Conservation (phyloP, 179 eudicot genomes). For the Carnegiea gigantea region DNA sequence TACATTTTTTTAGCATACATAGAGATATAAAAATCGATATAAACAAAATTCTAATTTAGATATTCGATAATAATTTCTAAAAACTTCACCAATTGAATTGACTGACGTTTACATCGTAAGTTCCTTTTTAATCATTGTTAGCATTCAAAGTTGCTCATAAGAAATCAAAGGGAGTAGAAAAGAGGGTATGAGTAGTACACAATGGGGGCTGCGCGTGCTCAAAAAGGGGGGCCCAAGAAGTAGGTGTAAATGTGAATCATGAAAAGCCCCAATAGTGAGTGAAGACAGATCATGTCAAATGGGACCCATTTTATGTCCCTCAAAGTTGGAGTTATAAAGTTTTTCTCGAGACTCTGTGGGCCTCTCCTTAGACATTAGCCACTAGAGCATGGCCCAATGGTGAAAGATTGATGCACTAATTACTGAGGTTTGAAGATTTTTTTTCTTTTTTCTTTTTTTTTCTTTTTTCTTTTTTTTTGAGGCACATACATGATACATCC, state of each 20-base stretch:
- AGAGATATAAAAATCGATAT: too few species aligned
- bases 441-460: too few species aligned
- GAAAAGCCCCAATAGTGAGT: neutral
- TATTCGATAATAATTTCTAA: too few species aligned
- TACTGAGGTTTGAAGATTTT: too few species aligned
- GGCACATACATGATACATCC: too few species aligned
- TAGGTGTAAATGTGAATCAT: neutral
- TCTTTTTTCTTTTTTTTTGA: too few species aligned
- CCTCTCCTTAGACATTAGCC: neutral
- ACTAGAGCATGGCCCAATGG: too few species aligned
- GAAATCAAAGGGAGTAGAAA: neutral
- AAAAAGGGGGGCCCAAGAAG: slow-evolving; percentile 1
- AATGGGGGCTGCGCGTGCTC: slow-evolving; percentile 19
- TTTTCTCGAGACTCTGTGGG: slow-evolving; percentile 14
- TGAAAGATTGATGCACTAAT: too few species aligned
- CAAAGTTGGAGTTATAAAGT: slow-evolving; percentile 20
- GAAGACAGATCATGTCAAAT: neutral
- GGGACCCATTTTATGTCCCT: slow-evolving; percentile 24
- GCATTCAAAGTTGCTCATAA: neutral
- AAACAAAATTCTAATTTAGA: too few species aligned
- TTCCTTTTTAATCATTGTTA: neutral
- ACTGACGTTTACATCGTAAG: neutral
- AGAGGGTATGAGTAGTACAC: neutral
- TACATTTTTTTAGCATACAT: too few species aligned
- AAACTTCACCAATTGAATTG: neutral